These are phyloP conservation scores for Amanita jacksonii DNA, from an alignment of 768 basidiomycete species.

Conservation along the genomic window DNA sequence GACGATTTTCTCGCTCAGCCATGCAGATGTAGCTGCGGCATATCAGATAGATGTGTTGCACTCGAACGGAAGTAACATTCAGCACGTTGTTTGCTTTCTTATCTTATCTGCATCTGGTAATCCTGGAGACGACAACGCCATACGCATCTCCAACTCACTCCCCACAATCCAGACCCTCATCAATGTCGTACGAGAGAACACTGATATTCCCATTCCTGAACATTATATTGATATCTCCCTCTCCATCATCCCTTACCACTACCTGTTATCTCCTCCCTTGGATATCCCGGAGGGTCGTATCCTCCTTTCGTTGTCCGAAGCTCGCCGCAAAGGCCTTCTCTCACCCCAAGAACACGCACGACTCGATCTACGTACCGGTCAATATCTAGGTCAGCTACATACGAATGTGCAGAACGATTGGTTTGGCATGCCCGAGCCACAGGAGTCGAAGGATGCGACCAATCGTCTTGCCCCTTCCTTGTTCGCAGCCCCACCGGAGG, in stretches of 20 bases:
- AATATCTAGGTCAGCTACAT: slow-evolving; percentile 55
- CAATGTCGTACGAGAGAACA: slow-evolving; percentile 29
- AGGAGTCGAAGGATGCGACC: slow-evolving; percentile 16
- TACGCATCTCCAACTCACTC: slow-evolving; percentile 28
- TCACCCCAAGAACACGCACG: slow-evolving; percentile 29
- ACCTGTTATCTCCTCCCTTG: slow-evolving; percentile 40
- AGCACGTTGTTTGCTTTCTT: slow-evolving; percentile 18
- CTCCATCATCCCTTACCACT: slow-evolving; percentile 35
- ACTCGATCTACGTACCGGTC: slow-evolving; percentile 54
- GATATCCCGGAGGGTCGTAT: slow-evolving; percentile 23
- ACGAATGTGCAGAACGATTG: slow-evolving; percentile 63
- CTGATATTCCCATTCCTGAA: slow-evolving; percentile 41
- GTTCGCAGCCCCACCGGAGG: neutral
- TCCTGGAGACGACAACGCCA: slow-evolving; percentile 1
- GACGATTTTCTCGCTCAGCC: too few relatives aligned
- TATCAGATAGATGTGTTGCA: slow-evolving; percentile 12
- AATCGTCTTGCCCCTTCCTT: neutral
- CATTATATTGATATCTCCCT: slow-evolving; percentile 41
- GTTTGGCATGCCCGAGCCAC: slow-evolving; percentile 45
- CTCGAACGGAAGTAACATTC: neutral
- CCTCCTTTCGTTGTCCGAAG: slow-evolving; percentile 28
- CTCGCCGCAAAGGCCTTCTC: slow-evolving; percentile 25
- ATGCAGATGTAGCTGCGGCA: too few relatives aligned
- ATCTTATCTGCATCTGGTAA: slow-evolving; percentile 16
- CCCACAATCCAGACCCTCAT: slow-evolving; percentile 30